phyloP scores from a whole-genome alignment of 495 filamentous ascomycete species.

The Aspergillus indologenus region DNA sequence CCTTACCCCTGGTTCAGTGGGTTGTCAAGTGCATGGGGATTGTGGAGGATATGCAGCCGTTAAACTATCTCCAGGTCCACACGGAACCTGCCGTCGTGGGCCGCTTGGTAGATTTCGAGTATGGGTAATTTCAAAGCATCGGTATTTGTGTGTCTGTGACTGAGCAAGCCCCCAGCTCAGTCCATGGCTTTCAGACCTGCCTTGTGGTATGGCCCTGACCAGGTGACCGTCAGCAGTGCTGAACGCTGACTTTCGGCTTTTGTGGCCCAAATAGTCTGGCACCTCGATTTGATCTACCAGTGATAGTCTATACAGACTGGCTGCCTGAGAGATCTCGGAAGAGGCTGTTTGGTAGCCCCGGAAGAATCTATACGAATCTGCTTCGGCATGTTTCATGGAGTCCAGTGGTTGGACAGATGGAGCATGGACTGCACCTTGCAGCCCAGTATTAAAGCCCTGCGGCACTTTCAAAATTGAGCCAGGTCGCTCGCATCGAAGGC shows the following conservation, averaged over 20 bases:
- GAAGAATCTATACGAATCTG: not conserved
- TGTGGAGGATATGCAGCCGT: constrained; percentile 2
- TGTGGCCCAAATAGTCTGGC: too few species aligned
- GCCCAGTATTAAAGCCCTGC: not conserved
- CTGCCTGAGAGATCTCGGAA: not conserved
- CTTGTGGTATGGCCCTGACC: not conserved
- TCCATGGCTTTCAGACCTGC: not conserved
- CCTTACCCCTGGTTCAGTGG: not conserved
- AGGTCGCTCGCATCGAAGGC: not conserved
- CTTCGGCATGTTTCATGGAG: not conserved
- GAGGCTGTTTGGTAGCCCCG: not conserved
- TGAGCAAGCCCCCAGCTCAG: not conserved
- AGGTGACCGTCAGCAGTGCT: not conserved
- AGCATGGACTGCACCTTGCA: not conserved
- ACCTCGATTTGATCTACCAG: not conserved
- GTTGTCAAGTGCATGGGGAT: not conserved
- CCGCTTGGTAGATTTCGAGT: not conserved
- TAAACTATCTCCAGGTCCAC: constrained; percentile 1
- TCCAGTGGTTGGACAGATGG: not conserved
- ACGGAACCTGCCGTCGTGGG: constrained; percentile 2
- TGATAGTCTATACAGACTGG: not conserved
- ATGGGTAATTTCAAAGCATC: not conserved
- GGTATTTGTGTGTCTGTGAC: not conserved
- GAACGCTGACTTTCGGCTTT: too few species aligned
- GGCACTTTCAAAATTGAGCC: not conserved